Conservation (phyloP, 805 yeast species). For the Ogataea pilisensis region DNA sequence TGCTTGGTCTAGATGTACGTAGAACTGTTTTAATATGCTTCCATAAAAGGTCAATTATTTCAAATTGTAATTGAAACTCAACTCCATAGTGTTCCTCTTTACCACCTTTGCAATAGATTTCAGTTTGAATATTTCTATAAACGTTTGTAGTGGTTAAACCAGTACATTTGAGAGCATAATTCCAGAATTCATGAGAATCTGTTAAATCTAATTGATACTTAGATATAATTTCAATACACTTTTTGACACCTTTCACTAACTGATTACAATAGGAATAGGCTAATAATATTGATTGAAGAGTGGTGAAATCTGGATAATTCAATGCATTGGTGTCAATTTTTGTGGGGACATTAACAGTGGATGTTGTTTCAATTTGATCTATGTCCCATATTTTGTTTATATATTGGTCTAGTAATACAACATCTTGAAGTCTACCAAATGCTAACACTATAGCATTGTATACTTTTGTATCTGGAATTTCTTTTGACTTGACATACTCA, state of each 20-base stretch:
- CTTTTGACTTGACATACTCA: slow-evolving; percentile 15
- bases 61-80: slow-evolving; percentile 16
- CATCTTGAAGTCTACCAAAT: slow-evolving; percentile 26
- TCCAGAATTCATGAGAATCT: slow-evolving; percentile 25
- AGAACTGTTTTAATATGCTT: slow-evolving; percentile 8
- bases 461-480: slow-evolving; percentile 20
- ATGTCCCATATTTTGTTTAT: slow-evolving; percentile 29
- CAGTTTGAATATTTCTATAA: slow-evolving; percentile 17
- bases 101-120: slow-evolving; percentile 14
- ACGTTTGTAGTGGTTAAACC: slow-evolving; percentile 22
- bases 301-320: slow-evolving; percentile 24
- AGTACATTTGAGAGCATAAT: slow-evolving; percentile 20
- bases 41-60: slow-evolving; percentile 26
- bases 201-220: slow-evolving; percentile 19
- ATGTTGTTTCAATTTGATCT: slow-evolving; percentile 4
- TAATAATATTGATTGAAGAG: slow-evolving; percentile 25
- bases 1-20: slow-evolving; percentile 16
- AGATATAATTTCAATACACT: slow-evolving; percentile 21
- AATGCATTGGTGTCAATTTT: slow-evolving; percentile 3
- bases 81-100: slow-evolving; percentile 2
- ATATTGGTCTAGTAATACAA: slow-evolving; percentile 20
- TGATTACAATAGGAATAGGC: slow-evolving; percentile 29
- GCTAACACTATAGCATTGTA: slow-evolving; percentile 25
- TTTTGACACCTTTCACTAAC: slow-evolving; percentile 24
- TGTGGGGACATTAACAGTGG: background rate